These are phyloP conservation scores for Diaporthe citri DNA, from an alignment of 2,329 filamentous ascomycete genomes.

Conservation along the genomic window DNA sequence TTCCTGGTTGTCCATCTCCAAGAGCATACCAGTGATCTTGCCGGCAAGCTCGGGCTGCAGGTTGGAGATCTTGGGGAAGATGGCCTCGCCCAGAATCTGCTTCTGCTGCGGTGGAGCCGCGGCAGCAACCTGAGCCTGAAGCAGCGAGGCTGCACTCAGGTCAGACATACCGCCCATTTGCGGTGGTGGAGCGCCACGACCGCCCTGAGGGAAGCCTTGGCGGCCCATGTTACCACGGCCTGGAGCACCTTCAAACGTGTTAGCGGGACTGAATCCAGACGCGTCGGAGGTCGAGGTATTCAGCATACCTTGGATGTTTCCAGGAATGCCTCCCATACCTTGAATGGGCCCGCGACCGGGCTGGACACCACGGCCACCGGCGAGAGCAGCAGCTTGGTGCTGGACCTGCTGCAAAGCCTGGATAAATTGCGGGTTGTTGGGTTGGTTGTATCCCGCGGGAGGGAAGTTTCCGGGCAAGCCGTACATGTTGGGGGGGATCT, in stretches of 20 bases:
- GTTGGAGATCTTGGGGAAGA: slow-evolving; percentile 98
- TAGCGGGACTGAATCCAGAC: slow-evolving; percentile 70
- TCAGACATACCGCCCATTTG: slow-evolving; percentile 53
- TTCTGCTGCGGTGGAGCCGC: slow-evolving; percentile 84
- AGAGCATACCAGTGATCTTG: slow-evolving; percentile 99
- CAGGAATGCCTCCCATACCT: slow-evolving; percentile 72
- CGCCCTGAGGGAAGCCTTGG: slow-evolving; percentile 58
- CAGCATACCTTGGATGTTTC: slow-evolving; percentile 71
- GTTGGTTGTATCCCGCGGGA: slow-evolving; percentile 81
- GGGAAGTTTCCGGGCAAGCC: slow-evolving; percentile 84
- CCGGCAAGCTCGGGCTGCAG: slow-evolving; percentile 96
- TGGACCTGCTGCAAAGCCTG: slow-evolving; percentile 86
- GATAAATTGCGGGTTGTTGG: slow-evolving; percentile 83
- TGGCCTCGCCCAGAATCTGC: slow-evolving; percentile 96
- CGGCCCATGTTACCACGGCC: slow-evolving; percentile 53
- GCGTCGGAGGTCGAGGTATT: slow-evolving; percentile 58
- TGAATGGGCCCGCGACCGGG: slow-evolving; percentile 81
- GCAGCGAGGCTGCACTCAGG: slow-evolving; percentile 56
- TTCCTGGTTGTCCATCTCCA: slow-evolving; percentile 99
- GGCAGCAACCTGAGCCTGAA: slow-evolving; percentile 70
- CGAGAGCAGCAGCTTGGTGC: slow-evolving; percentile 64
- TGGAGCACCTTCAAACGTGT: slow-evolving; percentile 57
- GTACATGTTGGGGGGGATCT: slow-evolving; percentile 90
- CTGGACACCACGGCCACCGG: slow-evolving; percentile 73
- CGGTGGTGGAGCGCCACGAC: slow-evolving; percentile 57